Percentiles rank a stretch among this genome's conserved stretches.
Conservation (phyloP, 257 asterid species). For the Cinchona pubescens region DNA sequence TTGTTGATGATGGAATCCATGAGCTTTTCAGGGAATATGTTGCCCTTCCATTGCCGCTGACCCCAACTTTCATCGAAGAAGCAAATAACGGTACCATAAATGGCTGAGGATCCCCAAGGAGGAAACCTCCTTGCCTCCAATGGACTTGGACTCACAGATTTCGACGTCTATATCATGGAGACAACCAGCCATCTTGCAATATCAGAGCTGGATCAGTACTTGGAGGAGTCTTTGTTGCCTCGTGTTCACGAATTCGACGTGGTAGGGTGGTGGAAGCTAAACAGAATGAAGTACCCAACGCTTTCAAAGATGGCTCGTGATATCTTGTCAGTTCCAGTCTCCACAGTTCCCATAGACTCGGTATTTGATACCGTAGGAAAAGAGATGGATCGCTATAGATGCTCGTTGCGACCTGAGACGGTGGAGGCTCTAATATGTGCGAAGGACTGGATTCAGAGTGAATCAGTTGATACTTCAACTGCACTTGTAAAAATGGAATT, state of each 20-base stretch:
- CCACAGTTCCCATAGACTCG: slow-evolving; percentile 46
- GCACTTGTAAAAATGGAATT: slow-evolving; percentile 65
- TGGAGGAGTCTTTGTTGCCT: slow-evolving; percentile 88
- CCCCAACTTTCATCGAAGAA: slow-evolving; percentile 53
- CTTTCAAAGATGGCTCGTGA: slow-evolving; percentile 95
- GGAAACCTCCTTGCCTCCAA: slow-evolving; percentile 30
- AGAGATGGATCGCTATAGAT: slow-evolving; percentile 85
- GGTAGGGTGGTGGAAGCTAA: slow-evolving; percentile 88
- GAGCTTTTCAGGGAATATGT: slow-evolving; percentile 80
- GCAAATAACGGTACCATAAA: slow-evolving; percentile 44
- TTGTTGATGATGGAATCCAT: slow-evolving; percentile 79
- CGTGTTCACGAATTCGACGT: slow-evolving; percentile 91
- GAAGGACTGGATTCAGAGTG: slow-evolving; percentile 77
- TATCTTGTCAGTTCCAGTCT: slow-evolving; percentile 81
- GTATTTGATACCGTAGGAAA: slow-evolving; percentile 70
- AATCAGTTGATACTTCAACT: slow-evolving; percentile 31
- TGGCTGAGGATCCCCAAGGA: slow-evolving; percentile 47
- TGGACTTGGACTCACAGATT: slow-evolving; percentile 66
- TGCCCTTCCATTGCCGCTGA: slow-evolving; percentile 58
- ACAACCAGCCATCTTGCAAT: slow-evolving; percentile 67
- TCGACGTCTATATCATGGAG: slow-evolving; percentile 76
- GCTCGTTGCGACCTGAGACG: slow-evolving; percentile 79
- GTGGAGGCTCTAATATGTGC: slow-evolving; percentile 92
- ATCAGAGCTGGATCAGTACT: slow-evolving; percentile 84
- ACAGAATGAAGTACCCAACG: slow-evolving; percentile 78